phyloP scores from a whole-genome alignment of 805 yeast genomes.

The Saccharomycopsis malanga region DNA sequence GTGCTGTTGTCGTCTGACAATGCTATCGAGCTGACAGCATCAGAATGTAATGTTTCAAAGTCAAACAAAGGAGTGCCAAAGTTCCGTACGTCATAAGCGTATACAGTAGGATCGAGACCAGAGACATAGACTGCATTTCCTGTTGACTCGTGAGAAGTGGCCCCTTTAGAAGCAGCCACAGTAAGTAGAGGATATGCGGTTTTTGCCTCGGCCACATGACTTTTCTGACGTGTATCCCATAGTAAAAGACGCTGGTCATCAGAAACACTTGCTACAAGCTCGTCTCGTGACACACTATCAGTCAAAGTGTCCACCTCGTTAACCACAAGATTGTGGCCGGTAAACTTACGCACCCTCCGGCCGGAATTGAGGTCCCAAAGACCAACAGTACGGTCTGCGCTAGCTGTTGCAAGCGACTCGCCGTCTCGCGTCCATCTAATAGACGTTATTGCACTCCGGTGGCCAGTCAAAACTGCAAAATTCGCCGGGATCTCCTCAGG shows the following conservation, averaged over 20 bases:
- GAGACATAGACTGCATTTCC: slow-evolving; percentile 37
- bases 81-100: slow-evolving; percentile 51
- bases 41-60: slow-evolving; percentile 38
- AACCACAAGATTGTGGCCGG: slow-evolving; percentile 45
- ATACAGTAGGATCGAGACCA: slow-evolving; percentile 62
- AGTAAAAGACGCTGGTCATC: slow-evolving; percentile 56
- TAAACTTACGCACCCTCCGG: slow-evolving; percentile 43
- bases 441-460: slow-evolving; percentile 59
- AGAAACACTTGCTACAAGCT: slow-evolving; percentile 44
- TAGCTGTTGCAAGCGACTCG: slow-evolving; percentile 38
- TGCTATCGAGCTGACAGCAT: slow-evolving; percentile 49
- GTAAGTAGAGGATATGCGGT: slow-evolving; percentile 56
- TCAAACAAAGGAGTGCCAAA: slow-evolving; percentile 38
- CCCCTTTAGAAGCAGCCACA: slow-evolving; percentile 36
- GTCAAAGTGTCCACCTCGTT: slow-evolving; percentile 43
- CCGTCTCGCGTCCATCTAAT: slow-evolving; percentile 48
- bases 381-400: slow-evolving; percentile 57
- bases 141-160: slow-evolving; percentile 24
- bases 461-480: slow-evolving; percentile 44
- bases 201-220: slow-evolving; percentile 32
- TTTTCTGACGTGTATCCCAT: slow-evolving; percentile 63
- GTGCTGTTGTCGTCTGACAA: slow-evolving; percentile 42
- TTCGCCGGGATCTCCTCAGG: slow-evolving; percentile 28
- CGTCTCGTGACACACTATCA: slow-evolving; percentile 19
- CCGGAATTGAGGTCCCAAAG: slow-evolving; percentile 60